Evolutionary conservation across 1,284 basidiomycete genomes (phyloP).

Genomic region (Meira nashicola): DNA sequence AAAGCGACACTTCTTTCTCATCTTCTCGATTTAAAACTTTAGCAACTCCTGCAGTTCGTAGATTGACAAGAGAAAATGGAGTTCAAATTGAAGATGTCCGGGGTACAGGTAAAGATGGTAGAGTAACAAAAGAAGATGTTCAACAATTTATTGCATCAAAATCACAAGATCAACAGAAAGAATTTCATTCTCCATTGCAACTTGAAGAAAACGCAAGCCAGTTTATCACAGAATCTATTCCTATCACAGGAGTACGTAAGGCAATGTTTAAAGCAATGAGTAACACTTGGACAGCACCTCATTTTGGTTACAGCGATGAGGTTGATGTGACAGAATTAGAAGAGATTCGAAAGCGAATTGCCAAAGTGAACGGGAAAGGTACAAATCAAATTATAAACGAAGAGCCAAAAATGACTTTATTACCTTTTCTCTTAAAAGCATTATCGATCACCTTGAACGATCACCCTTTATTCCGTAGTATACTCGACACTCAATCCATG

Average conservation of each 20-base stretch:
- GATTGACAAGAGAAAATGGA: slow-evolving; percentile 66
- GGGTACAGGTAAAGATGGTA: slow-evolving; percentile 70
- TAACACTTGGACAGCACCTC: slow-evolving; percentile 59
- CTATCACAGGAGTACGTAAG: slow-evolving; percentile 38
- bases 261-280: slow-evolving; percentile 54
- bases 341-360: slow-evolving; percentile 60
- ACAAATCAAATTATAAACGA: background rate
- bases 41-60: slow-evolving; percentile 72
- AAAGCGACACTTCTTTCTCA: background rate
- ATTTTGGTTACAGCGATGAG: slow-evolving; percentile 67
- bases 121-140: slow-evolving; percentile 72
- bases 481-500: slow-evolving; percentile 16
- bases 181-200: background rate
- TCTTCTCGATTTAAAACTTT: slow-evolving; percentile 13
- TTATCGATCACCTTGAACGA: slow-evolving; percentile 73
- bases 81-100: slow-evolving; percentile 61
- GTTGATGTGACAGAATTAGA: slow-evolving; percentile 76
- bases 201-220: background rate
- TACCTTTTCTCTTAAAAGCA: slow-evolving; percentile 80
- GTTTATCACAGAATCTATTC: slow-evolving; percentile 7
- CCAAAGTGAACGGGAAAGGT: too few relatives aligned
- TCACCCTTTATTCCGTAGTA: slow-evolving; percentile 68
- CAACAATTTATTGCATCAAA: slow-evolving; percentile 12
- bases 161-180: background rate
- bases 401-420: slow-evolving; percentile 64